Conservation (phyloP, 805 yeast genomes). For the Kodamaea restingae region DNA sequence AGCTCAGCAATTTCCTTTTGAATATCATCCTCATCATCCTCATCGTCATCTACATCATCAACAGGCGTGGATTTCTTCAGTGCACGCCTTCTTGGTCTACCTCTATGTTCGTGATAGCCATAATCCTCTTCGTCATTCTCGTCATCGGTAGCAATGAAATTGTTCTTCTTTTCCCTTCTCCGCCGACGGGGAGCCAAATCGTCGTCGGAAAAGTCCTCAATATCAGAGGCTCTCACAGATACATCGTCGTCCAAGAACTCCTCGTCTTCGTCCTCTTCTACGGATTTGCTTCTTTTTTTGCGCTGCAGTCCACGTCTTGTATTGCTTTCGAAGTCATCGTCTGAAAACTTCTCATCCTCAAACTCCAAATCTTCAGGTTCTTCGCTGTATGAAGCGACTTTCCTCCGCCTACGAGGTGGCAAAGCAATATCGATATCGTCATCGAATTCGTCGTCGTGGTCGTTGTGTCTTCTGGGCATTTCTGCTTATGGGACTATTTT, state of each 20-base stretch:
- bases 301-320: slow-evolving; percentile 8
- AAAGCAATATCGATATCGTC: slow-evolving; percentile 12
- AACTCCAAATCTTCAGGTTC: slow-evolving; percentile 12
- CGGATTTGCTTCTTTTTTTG: slow-evolving; percentile 13
- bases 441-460: slow-evolving; percentile 19
- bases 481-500: not conserved
- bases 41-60: slow-evolving; percentile 21
- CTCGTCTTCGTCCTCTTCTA: slow-evolving; percentile 13
- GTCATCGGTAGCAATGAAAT: slow-evolving; percentile 37
- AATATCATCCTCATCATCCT: slow-evolving; percentile 36
- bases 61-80: slow-evolving; percentile 4
- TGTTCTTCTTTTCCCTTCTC: slow-evolving; percentile 17
- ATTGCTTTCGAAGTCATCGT: slow-evolving; percentile 8
- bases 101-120: slow-evolving; percentile 7
- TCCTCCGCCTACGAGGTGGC: slow-evolving; percentile 16
- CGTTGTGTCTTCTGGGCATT: slow-evolving; percentile 12
- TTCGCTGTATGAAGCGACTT: slow-evolving; percentile 15
- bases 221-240: slow-evolving; percentile 2
- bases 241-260: slow-evolving; percentile 6
- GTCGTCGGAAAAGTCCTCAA: slow-evolving; percentile 14
- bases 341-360: slow-evolving; percentile 10
- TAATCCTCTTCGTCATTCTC: slow-evolving; percentile 22
- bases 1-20: slow-evolving; percentile 66
- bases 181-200: slow-evolving; percentile 7
- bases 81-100: slow-evolving; percentile 12